Conservation (phyloP, 2,329 filamentous ascomycete genomes). For the Xylariales sp. region DNA sequence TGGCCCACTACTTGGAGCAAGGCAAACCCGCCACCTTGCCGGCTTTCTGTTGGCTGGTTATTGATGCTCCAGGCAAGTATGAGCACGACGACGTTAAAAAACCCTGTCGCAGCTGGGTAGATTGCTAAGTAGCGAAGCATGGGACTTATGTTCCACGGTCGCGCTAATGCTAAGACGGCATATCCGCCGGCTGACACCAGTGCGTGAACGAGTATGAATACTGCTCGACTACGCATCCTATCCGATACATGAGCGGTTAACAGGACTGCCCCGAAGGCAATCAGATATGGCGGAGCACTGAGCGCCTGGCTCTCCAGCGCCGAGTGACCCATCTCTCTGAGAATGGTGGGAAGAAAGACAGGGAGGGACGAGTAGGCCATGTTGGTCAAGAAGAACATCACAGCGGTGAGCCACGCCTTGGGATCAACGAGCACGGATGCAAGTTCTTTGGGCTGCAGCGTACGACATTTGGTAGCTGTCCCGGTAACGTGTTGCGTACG, state of each 20-base stretch:
- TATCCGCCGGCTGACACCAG: constrained; percentile 60
- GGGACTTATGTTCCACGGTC: constrained; percentile 35
- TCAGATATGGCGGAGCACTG: constrained; percentile 75
- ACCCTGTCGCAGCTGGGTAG: constrained; percentile 74
- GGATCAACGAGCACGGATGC: constrained; percentile 59
- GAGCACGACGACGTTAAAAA: constrained; percentile 79
- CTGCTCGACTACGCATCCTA: constrained; percentile 54
- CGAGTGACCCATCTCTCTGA: constrained; percentile 71
- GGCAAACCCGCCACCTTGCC: constrained; percentile 72
- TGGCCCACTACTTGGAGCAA: constrained; percentile 80
- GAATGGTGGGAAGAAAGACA: constrained; percentile 80
- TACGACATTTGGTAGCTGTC: constrained; percentile 15
- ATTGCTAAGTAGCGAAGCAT: constrained; percentile 66
- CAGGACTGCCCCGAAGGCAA: constrained; percentile 69
- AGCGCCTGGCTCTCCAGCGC: constrained; percentile 68
- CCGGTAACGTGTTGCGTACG: constrained; percentile 16
- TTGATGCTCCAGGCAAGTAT: constrained; percentile 88
- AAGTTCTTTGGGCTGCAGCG: constrained; percentile 53
- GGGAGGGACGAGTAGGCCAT: constrained; percentile 85
- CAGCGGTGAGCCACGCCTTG: constrained; percentile 68
- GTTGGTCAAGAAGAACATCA: constrained; percentile 85
- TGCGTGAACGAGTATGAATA: constrained; percentile 66
- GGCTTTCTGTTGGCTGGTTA: constrained; percentile 67
- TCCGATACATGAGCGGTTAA: constrained; percentile 71
- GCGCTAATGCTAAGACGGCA: constrained; percentile 55